Evolutionary conservation across 331 rosid genomes (phyloP), one percentile per base, ranked within the genome.

Genomic region (Acacia pycnantha): DNA sequence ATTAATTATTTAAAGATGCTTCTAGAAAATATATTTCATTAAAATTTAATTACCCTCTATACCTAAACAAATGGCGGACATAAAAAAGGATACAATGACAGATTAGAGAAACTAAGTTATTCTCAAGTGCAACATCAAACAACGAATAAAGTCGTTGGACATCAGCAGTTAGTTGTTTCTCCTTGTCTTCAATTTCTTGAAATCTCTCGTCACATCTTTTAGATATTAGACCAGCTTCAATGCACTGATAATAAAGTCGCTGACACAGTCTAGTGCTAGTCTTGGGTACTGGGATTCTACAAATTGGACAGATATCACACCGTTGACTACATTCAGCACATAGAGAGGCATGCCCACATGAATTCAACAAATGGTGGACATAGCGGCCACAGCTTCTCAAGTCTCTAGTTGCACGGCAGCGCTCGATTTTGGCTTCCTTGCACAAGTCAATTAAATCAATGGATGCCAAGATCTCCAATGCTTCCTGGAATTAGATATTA

Each of bases 331-430:
- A 97, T 74, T 94, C 99, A 70, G 89, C 97, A 73, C 99, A 97
- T 80, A 97, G 87, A 21, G 99, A 89, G 47, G 99, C 98, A 77
- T 97, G 99, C 40, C 98, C 94, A 77, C 99, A 97, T 13, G 97
- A 90, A 80, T 54, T 90, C 90, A 94, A 81, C 72, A 89, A 89
- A 73, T 89, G 90, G 68, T 82, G 94, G 27, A 97, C 99, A 76
- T 77, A 81, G 59, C 97, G 97, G 31, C 97, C 98, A 83, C 99
- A 97, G 81, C 98, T 97, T 84, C 99, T 91, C 90, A 97, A 88
- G 88, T 97, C 99, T 84, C 99, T 88, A 26, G 98, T 94, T 50
- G 99, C 99, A 44, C 99, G 94, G 85, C 99, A 97, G 54, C 81
- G 88, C 87, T 97, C 99, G 67, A 97, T 90, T 89, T 91, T 97